Conservation (phyloP, 2,329 filamentous ascomycete species). For the Clonostachys rosea region DNA sequence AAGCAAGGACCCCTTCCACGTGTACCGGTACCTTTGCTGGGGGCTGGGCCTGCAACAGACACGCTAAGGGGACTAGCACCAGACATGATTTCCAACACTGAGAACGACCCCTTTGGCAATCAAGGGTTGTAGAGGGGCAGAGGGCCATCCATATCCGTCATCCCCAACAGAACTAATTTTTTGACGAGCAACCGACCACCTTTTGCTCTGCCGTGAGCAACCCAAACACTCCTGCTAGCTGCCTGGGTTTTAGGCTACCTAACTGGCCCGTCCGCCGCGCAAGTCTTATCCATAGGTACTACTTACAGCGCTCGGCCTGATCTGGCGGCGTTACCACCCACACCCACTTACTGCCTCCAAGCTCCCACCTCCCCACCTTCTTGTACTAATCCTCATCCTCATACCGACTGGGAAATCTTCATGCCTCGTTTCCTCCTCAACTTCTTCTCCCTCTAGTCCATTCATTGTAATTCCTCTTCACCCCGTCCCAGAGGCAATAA, state of each 20-base stretch:
- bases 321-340: neutral
- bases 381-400: neutral
- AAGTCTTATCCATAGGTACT: too few relatives aligned
- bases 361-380: neutral
- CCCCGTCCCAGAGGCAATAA: neutral
- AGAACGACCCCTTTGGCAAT: too few relatives aligned
- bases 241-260: too few relatives aligned
- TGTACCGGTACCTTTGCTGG: too few relatives aligned
- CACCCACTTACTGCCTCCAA: conserved; percentile 4
- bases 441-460: conserved; percentile 3
- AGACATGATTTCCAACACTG: too few relatives aligned
- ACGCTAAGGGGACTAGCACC: too few relatives aligned
- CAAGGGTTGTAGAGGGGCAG: too few relatives aligned
- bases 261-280: too few relatives aligned
- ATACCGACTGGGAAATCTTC: conserved; percentile 3
- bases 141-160: neutral
- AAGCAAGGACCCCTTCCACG: too few relatives aligned
- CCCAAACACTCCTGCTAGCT: too few relatives aligned
- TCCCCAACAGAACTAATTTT: neutral
- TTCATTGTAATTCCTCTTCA: neutral
- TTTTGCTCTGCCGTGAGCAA: neutral
- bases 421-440: conserved; percentile 3
- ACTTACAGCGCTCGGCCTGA: too few relatives aligned
- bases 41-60: too few relatives aligned
- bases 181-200: neutral